Conservation (phyloP, 2,329 filamentous ascomycete genomes). For the Colletotrichum sp. region DNA sequence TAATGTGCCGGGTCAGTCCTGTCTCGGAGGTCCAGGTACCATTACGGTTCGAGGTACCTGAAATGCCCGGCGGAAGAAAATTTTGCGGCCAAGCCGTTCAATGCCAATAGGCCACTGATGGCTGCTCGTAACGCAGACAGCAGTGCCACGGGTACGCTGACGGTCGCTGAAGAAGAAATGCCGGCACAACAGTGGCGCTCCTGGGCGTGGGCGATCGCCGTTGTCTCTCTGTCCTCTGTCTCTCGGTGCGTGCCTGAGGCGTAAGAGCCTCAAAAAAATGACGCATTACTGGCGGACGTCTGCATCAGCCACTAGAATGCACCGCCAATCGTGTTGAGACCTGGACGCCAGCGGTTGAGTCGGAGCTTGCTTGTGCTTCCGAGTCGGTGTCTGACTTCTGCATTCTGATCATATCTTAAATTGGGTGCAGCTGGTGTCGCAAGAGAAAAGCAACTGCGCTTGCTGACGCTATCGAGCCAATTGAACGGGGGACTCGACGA, state of each 20-base stretch:
- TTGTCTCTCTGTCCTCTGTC: background rate
- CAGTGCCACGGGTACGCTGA: background rate
- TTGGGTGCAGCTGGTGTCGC: background rate
- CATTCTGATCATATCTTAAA: background rate
- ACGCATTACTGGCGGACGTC: constrained; percentile 3
- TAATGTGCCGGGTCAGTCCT: background rate
- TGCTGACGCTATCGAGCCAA: background rate
- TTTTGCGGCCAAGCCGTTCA: background rate
- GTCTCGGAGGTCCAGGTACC: background rate
- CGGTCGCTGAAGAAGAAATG: constrained; percentile 3
- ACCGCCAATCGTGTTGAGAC: background rate
- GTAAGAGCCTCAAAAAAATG: constrained; percentile 18
- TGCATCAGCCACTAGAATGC: background rate
- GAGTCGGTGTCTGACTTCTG: background rate
- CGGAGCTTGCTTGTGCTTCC: background rate
- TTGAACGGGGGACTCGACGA: background rate
- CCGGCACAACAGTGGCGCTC: background rate
- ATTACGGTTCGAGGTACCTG: background rate
- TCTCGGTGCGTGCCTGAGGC: constrained; percentile 17
- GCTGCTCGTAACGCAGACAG: background rate
- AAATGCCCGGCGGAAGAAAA: background rate
- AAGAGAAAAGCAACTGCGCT: background rate
- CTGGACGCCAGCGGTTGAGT: background rate
- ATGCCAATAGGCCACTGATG: background rate
- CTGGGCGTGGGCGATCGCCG: background rate